Evolutionary conservation across 176 grass and related monocot species (phyloP), one percentile per base, ranked within the genome.

Genomic region (Zea luxurians): DNA sequence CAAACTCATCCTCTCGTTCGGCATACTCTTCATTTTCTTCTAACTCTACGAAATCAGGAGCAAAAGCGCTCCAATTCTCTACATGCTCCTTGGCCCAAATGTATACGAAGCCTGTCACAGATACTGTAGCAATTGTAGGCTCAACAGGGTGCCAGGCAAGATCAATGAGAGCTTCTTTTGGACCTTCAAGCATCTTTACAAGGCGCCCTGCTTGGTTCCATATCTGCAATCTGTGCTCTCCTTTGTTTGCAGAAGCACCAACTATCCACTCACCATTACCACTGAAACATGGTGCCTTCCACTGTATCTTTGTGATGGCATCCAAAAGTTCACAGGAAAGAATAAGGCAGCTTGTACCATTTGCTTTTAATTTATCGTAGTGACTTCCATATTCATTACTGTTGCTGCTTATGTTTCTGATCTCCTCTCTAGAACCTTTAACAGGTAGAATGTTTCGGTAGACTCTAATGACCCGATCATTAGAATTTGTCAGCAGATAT

Each of bases 11-110:
- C 70, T 95, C 96, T 69, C 73, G 78, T 74, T 99, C 96, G 45
- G 95, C 83, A 76, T 99, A 99, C 80, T 99, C 96, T 84, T 99
- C 92, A 62, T 95, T 99, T 85, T 99, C 92, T 83, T 99, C 92
- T 40, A 95, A 83, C 82, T 98, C 96, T 60, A 93, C 82, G 11
- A 99, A 99, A 84, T 99, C 96, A 64, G 96, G 96, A 82, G 96
- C 96, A 87, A 99, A 99, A 13, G 96, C 92, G 73, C 96, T 95
- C 96, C 96, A 99, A 70, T 98, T 86, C 79, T 97, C 93, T 58
- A 88, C 80, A 72, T 97, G 86, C 59, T 97, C 93, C 78, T 97
- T 97, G 49, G 93, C 93, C 93, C 93, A 97, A 79, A 97, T 89
- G 64, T 92, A 97, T 50, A 79, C 81, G 48, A 83, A 81, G 37